phyloP scores from a whole-genome alignment of 116 monocot species.

The Cymodocea nodosa region DNA sequence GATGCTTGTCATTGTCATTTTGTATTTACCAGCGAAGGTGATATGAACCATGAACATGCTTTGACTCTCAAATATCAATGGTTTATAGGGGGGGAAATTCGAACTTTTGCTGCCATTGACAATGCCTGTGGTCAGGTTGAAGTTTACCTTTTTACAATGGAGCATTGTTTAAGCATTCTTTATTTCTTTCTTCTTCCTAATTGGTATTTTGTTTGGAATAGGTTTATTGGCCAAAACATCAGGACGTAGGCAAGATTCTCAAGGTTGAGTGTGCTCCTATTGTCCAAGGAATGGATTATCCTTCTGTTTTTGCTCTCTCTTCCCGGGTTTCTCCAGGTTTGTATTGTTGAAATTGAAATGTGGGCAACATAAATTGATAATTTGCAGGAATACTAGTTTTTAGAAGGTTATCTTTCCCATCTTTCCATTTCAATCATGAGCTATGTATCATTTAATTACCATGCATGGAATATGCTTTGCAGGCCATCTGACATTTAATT shows the following conservation, averaged over 20 bases:
- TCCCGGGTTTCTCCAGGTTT: conserved; percentile 74
- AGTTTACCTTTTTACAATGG: neutral
- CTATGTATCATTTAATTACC: no score
- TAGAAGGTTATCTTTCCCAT: no score
- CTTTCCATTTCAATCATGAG: no score
- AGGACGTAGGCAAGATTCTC: conserved; percentile 65
- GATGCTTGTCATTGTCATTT: conserved; percentile 83
- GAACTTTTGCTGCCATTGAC: conserved; percentile 54
- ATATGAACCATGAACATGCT: conserved; percentile 25
- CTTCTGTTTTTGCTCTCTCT: conserved; percentile 72
- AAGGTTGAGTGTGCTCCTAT: conserved; percentile 88
- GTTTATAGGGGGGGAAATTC: conserved; percentile 63
- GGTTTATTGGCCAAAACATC: conserved; percentile 85
- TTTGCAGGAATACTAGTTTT: no score
- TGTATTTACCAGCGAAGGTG: conserved; percentile 30
- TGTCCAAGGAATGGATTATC: conserved; percentile 41
- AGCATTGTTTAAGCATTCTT: neutral
- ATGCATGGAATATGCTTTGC: no score
- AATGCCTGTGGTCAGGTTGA: conserved; percentile 57
- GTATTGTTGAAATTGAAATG: neutral
- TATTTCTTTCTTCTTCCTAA: neutral
- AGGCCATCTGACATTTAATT: no score
- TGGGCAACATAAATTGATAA: no score
- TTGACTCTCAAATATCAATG: conserved; percentile 72
- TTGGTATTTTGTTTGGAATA: conserved; percentile 12